Percentiles rank a stretch among this genome's conserved stretches.
These are phyloP conservation scores for Kodamaea anthophila DNA, from an alignment of 1,139 yeast genomes.

Conservation along the genomic window DNA sequence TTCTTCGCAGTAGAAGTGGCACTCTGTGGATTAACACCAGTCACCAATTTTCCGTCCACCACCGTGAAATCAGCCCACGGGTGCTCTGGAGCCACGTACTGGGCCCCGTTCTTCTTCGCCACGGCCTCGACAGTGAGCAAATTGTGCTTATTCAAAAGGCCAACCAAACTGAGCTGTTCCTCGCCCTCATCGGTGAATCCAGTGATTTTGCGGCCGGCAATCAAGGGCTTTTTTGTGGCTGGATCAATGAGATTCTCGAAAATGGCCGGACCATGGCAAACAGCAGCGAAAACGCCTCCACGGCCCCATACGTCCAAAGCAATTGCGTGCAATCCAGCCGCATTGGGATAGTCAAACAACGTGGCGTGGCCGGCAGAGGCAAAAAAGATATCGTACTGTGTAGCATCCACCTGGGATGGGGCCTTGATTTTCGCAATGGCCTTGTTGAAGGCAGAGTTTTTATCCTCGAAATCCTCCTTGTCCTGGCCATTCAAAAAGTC, in stretches of 20 bases:
- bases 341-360: slow-evolving; percentile 17
- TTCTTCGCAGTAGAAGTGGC: slow-evolving; percentile 45
- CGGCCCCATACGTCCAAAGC: slow-evolving; percentile 13
- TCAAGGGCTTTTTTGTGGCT: slow-evolving; percentile 13
- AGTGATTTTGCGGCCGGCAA: slow-evolving; percentile 15
- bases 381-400: slow-evolving; percentile 16
- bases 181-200: slow-evolving; percentile 19
- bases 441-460: slow-evolving; percentile 12
- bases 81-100: slow-evolving; percentile 13
- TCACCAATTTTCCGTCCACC: slow-evolving; percentile 16
- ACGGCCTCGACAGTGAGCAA: slow-evolving; percentile 11
- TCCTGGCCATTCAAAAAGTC: slow-evolving; percentile 14
- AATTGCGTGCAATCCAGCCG: slow-evolving; percentile 13
- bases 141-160: slow-evolving; percentile 9
- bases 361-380: slow-evolving; percentile 22
- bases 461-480: slow-evolving; percentile 10
- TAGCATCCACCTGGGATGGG: slow-evolving; percentile 13
- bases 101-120: slow-evolving; percentile 14
- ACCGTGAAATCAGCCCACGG: slow-evolving; percentile 16
- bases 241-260: slow-evolving; percentile 13
- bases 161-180: slow-evolving; percentile 9
- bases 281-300: slow-evolving; percentile 18
- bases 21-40: slow-evolving; percentile 33
- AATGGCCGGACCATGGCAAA: slow-evolving; percentile 19
- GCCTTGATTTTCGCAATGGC: slow-evolving; percentile 13